Evolutionary conservation across 257 asterid genomes (phyloP), one percentile per base, ranked within the genome.

Genomic region (Primulina tabacum): DNA sequence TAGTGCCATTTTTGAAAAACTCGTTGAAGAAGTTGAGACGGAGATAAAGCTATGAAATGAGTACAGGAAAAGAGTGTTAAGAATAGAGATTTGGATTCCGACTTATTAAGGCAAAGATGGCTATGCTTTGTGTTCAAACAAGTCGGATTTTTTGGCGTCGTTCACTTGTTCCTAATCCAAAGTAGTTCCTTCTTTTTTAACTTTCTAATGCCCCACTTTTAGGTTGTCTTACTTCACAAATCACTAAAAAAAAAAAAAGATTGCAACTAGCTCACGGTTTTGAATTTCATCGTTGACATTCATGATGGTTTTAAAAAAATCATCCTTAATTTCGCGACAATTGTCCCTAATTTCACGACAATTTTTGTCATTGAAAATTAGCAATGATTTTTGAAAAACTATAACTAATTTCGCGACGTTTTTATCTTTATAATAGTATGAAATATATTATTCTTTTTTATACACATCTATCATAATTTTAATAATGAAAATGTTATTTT

Each of bases 101-200:
- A 70, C 85, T 75, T 73, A 59, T 60, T 67, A 65, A 67, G 56
- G 69, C 73, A 50, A 69, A 21, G 60, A 8, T 50, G 55, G 20
- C 26, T 33, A 34, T 16, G 59, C 33, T 20, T 37, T 43, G 35
- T 12, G 20, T 64, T 37, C 63, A 43, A 60, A 20, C 53, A 71
- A 80, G 76, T 74, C 73, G 79, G 78, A n/a, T 60, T 32, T 32
- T 71, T 77, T 69, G 63, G 76, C 76, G 81, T 79, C 72, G 28
- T 75, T 75, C 76, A 71, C 80, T 77, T 68, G 37, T 75, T 65
- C 67, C 76, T 72, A 64, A 62, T 71, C 76, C 80, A 73, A 66
- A 62, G 64, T 43, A 2, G 35, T 56, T 71, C 35, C 65, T 32
- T 18, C 24, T 0, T 74, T 75, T 43, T 57, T 34, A 60, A 0